Base-by-base conservation (phyloP, 441 rosid species). In the Pelargonium citronellum region DNA sequence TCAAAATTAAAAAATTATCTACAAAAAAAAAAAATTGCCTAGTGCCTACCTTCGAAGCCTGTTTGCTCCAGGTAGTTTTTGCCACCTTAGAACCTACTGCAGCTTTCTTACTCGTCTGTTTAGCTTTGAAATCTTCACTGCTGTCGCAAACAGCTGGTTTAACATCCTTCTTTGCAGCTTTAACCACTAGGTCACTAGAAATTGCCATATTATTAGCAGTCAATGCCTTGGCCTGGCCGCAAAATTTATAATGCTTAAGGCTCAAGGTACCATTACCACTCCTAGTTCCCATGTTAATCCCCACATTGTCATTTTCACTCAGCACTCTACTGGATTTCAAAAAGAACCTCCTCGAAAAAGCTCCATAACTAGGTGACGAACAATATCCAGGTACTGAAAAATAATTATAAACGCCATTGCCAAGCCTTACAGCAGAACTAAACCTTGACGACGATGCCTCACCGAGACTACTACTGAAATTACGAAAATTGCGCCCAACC, bases 21-120 rank as follows among this genome's bases (percentile, higher is more conserved):
- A n/a, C n/a, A n/a, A n/a, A 19, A 71, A 55, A 37, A 55, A 65
- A 30, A 44, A 70, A 76, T 19, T 37, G 61, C 81, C 61, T 15
- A 16, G 24, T 55, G 22, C 22, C 72, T 77, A 86, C 93, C 98
- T 89, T 78, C 66, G 77, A 65, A 67, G 19, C 72, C 67, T 17
- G 64, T 19, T 79, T 47, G 75, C 49, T 74, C 44, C 63, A 79
- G 58, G 61, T 78, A 41, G 67, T 69, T 77, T 78, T 67, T 44
- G 74, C 74, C 27, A 55, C 67, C 55, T 51, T 75, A 41, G 83
- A 66, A 69, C 75, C 68, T 61, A 77, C 73, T 17, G 68, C 24
- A 22, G n/a, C 51, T 74, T 80, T 85, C 82, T 83, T 87, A 75
- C 84, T 78, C 9, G 63, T 20, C 63, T 58, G 30, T 17, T 8